Base-by-base conservation (phyloP, 2,329 filamentous ascomycete species). In the Pseudopithomyces chartarum region DNA sequence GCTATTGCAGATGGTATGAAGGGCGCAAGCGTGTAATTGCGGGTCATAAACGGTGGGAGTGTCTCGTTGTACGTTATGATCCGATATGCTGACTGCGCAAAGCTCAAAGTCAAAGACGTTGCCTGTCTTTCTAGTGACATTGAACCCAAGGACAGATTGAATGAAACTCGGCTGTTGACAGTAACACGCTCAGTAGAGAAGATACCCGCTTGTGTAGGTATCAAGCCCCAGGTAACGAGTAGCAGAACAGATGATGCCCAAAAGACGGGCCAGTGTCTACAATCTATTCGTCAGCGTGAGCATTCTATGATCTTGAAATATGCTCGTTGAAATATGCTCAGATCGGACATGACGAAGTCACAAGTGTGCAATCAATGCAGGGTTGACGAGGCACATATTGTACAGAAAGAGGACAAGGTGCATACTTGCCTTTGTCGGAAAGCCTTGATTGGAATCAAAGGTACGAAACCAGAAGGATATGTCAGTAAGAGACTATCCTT, bases 161-260 rank as follows among this genome's bases (percentile, higher is more conserved):
- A 76, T 0, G 59, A 6, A 0, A 48, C 6, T 0, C 57, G 2
- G 0, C 62, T 47, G 0, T 58, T 66, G 1, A 71, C 66, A 0
- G 44, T 62, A 0, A 83, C 66, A 0, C 64, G 65, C 0, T 67
- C 64, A 0, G 72, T 76, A 0, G 81, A 59, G 5, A 87, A 82
- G 0, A 87, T 78, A n/a, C 83, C 80, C 23, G 82, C 80, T 62
- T 87, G 84, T 0, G 82, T 61, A 0, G 85, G 85, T 0, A 84
- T 86, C 0, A 88, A 59, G 0, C 79, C 71, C 82, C 82, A 86
- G 2, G 84, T 82, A 0, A 87, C 77, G 0, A 85, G 43, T 0
- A 87, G 69, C 60, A 85, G 79, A 0, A 79, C 74, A 0, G 76
- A 72, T 0, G 82, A 82, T 0, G 79, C 76, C 13, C 77, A 77